Evolutionary conservation across 1,284 basidiomycete species (phyloP), one percentile per base, ranked within the genome.

Genomic region (Phaffia rhodozyma): DNA sequence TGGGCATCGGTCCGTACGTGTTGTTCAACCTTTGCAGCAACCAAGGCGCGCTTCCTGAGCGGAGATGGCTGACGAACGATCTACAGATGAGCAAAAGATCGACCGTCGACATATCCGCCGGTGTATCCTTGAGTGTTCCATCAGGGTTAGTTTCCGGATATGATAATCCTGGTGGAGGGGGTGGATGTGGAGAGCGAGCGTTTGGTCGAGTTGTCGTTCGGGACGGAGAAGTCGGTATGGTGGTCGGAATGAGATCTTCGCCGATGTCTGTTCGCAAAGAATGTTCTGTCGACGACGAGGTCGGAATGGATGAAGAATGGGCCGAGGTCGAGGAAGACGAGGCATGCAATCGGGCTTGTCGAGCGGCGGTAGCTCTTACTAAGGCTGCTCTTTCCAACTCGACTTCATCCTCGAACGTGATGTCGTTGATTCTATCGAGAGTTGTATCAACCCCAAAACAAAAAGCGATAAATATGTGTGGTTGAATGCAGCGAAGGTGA

Each of bases 31-130:
- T 83, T 71, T 92, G 89, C 3, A 90, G 82, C 48, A 96, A 84
- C 87, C 92, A 94, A 47, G 91, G 92, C 1, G 91, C 89, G 0
- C 86, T 86, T 23, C 89, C 89, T 2, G 82, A 84, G 67, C 86
- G 80, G 11, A 96, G 80, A 66, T 89, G 86, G 50, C 83, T 80
- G 64, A 97, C 81, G 73, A 97, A 97, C 11, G 79, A 76, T 53
- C 82, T 83, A 74, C 93, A 97, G 32, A 82, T 82, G 4, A 77
- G 79, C 77, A 93, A 84, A 55, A 96, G 81, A 68, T 85, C 82
- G 34, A 80, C 79, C 58, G 84, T 87, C n/a, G 84, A 70, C 64
- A 69, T 47, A 68, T 81, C 52, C 76, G 75, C 52, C 63, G 70
- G 30, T 16, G 38, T 43, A 11, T 43, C 38, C 13, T 11, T 43